Conservation (phyloP, 768 basidiomycete genomes). For the Cystofilobasidium macerans region DNA sequence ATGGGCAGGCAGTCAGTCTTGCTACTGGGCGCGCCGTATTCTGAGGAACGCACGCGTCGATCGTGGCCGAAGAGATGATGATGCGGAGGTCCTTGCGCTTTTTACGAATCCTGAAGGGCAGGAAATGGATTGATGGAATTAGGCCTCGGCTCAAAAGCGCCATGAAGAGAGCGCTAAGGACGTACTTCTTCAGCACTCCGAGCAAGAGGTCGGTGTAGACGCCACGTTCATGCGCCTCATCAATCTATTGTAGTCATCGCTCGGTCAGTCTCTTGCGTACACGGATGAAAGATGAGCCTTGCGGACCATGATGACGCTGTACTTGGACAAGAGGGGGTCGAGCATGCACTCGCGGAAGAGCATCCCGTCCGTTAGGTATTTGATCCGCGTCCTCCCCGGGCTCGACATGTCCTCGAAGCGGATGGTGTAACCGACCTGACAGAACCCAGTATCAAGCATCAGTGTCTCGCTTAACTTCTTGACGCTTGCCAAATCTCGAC, state of each 20-base stretch:
- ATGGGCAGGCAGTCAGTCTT: neutral
- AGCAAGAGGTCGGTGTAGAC: constrained; percentile 90
- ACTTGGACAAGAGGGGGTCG: constrained; percentile 81
- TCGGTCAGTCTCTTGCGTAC: neutral
- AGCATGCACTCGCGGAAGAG: constrained; percentile 86
- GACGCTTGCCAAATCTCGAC: neutral
- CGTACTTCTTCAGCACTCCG: constrained; percentile 83
- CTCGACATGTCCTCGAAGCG: constrained; percentile 88
- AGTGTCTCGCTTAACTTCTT: neutral
- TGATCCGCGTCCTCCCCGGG: constrained; percentile 72
- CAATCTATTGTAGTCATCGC: constrained; percentile 67
- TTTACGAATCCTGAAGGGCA: constrained; percentile 59
- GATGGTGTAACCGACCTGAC: constrained; percentile 90
- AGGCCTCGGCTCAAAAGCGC: too few species aligned
- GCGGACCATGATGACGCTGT: constrained; percentile 89
- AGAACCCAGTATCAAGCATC: neutral
- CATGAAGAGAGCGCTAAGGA: neutral
- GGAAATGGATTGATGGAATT: neutral
- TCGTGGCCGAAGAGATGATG: constrained; percentile 89
- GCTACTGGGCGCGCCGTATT: neutral
- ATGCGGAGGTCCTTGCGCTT: constrained; percentile 82
- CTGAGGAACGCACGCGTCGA: constrained; percentile 55
- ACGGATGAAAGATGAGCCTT: too few species aligned
- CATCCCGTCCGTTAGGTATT: constrained; percentile 98
- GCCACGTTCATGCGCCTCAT: constrained; percentile 94